These are phyloP conservation scores for Sanguinoderma infundibulare DNA, from an alignment of 1,284 basidiomycete genomes.

Conservation along the genomic window DNA sequence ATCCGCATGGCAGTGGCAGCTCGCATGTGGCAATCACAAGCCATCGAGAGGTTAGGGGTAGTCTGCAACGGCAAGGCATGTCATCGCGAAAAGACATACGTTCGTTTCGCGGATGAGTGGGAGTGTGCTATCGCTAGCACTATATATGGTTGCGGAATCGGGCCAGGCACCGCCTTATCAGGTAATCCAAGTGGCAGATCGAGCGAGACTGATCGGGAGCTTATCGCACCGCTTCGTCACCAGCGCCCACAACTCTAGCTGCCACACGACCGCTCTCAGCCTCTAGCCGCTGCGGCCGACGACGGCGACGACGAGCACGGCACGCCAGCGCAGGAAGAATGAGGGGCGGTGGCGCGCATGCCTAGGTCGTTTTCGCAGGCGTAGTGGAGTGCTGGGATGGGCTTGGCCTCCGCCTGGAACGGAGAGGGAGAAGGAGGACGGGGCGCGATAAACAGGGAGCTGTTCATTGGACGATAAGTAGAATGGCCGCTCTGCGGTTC, in stretches of 20 bases:
- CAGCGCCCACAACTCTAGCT: not conserved
- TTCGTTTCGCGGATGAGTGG: no score
- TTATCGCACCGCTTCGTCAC: constrained; percentile 22
- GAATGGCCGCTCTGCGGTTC: not conserved
- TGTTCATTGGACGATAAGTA: constrained; percentile 27
- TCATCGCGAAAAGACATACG: no score
- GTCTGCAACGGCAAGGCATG: no score
- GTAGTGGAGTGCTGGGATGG: not conserved
- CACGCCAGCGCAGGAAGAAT: not conserved
- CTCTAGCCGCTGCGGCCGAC: not conserved
- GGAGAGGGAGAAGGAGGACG: not conserved
- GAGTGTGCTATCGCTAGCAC: no score
- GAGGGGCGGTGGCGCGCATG: constrained; percentile 1
- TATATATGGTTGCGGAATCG: no score
- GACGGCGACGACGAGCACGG: not conserved
- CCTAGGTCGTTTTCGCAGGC: not conserved
- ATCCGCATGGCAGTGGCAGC: no score
- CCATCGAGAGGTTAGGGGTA: no score
- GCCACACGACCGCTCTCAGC: not conserved
- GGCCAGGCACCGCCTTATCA: no score
- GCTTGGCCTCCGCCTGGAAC: constrained; percentile 2
- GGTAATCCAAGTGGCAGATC: constrained; percentile 5
- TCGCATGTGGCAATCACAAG: no score
- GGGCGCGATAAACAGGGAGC: constrained; percentile 17
- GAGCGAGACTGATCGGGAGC: constrained; percentile 12